Evolutionary conservation across 331 rosid genomes (phyloP), one percentile per base, ranked within the genome.

Genomic region (Erythrophleum ivorense): DNA sequence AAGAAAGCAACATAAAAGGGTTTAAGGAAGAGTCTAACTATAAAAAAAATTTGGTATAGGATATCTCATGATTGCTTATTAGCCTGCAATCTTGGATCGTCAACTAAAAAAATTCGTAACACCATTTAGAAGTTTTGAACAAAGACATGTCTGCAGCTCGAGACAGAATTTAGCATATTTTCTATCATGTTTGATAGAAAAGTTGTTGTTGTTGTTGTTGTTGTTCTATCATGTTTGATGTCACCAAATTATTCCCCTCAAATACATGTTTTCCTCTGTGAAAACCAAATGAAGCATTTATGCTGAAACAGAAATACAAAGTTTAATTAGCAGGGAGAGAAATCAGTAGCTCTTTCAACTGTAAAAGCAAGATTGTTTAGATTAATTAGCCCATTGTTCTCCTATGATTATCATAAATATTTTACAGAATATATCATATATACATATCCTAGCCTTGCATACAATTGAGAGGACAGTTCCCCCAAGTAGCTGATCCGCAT

Each of bases 401-500:
- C 33, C 12, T 52, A 73, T 74, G 75, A 33, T 72, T 69, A 59
- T 59, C 34, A 62, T 62, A 24, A 38, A 70, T 16, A 18, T 40
- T 31, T 29, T 65, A 49, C 79, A 40, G 60, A 58, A 29, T 15
- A 78, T 71, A 53, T 46, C 6, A 55, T 55, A 33, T 70, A 83
- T 50, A 54, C 66, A 63, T 16, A 68, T 33, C 78, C 40, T 71
- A 18, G 73, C 72, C 77, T 76, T 52, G 77, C 63, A 58, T 46
- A 57, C 41, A 58, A 62, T 62, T 69, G 58, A 69, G 9, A 24
- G 48, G 65, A 71, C 64, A 29, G 14, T 38, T 33, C 38, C 46
- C 24, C 24, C 75, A 21, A 49, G 19, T 59, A 59, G 78, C 9
- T 82, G 34, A 66, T 73, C 55, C 70, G 19, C 66, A 66, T 59